Percentiles rank a stretch among this genome's conserved stretches.
phyloP scores from a whole-genome alignment of 768 basidiomycete species.

The Xanthoconium purpureum region DNA sequence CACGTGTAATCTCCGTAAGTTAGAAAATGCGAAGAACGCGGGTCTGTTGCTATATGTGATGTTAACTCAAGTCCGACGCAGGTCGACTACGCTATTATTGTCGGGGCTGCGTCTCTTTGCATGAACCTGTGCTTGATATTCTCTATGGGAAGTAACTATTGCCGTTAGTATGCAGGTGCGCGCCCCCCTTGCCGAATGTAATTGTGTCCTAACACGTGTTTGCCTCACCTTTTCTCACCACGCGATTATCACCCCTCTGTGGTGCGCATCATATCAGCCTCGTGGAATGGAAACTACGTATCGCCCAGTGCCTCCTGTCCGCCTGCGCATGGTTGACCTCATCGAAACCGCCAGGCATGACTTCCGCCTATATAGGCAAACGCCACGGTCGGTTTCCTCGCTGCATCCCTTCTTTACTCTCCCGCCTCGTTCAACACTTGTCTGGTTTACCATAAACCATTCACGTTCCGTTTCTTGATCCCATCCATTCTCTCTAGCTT shows the following conservation, averaged over 20 bases:
- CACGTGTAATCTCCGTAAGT: constrained; percentile 22
- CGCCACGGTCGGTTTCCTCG: constrained; percentile 18
- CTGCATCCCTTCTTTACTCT: constrained; percentile 20
- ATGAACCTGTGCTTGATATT: constrained; percentile 16
- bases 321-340: constrained; percentile 31
- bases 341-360: constrained; percentile 36
- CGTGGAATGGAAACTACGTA: constrained; percentile 17
- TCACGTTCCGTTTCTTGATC: constrained; percentile 7
- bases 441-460: constrained; percentile 7
- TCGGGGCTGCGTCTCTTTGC: constrained; percentile 2
- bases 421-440: constrained; percentile 14
- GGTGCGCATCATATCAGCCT: constrained; percentile 32
- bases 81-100: neutral
- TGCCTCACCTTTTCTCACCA: constrained; percentile 27
- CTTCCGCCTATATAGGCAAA: constrained; percentile 29
- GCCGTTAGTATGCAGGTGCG: constrained; percentile 11
- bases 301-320: constrained; percentile 24
- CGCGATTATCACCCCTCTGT: constrained; percentile 35
- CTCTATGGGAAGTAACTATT: neutral
- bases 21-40: neutral
- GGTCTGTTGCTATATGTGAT: neutral
- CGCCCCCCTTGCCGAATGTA: constrained; percentile 8
- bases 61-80: neutral
- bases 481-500: constrained; percentile 1
- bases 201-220: constrained; percentile 28